A percentile compares a stretch with the other conserved stretches of the same genome.
Evolutionary conservation across 306 rosid species (phyloP).

Genomic region (Trifolium subterraneum): DNA sequence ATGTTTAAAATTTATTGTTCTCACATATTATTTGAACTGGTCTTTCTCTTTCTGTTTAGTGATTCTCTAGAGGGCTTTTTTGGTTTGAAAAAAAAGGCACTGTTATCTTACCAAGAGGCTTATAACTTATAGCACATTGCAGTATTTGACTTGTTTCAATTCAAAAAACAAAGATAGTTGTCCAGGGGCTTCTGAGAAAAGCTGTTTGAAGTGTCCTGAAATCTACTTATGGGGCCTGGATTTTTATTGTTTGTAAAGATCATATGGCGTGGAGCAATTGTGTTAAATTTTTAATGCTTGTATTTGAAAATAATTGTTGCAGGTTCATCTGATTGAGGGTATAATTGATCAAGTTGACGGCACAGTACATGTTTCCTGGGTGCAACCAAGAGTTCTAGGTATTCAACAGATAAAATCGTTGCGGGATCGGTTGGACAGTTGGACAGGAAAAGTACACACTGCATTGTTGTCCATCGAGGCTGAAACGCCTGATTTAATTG

Average conservation of each 20-base stretch:
- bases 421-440: conserved; percentile 78
- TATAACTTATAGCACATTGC: background rate
- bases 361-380: conserved; percentile 97
- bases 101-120: conserved; percentile 1
- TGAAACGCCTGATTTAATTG: conserved; percentile 96
- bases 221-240: background rate
- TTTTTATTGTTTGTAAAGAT: background rate
- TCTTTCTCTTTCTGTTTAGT: conserved; percentile 18
- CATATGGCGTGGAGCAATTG: background rate
- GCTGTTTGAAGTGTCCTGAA: conserved; percentile 4
- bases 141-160: background rate
- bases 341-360: conserved; percentile 96
- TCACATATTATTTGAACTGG: conserved; percentile 1
- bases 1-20: background rate
- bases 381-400: conserved; percentile 97
- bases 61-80: background rate
- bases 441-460: conserved; percentile 86
- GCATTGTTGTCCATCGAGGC: conserved; percentile 94
- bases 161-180: background rate
- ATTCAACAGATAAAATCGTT: conserved; percentile 87
- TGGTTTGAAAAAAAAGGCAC: conserved; percentile 6
- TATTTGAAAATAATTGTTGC: conserved; percentile 37
- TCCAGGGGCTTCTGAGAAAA: conserved; percentile 1
- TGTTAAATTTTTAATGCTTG: background rate
- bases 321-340: conserved; percentile 99